These are phyloP conservation scores for Paxillus involutus DNA, from an alignment of 768 basidiomycete species.

Conservation along the genomic window DNA sequence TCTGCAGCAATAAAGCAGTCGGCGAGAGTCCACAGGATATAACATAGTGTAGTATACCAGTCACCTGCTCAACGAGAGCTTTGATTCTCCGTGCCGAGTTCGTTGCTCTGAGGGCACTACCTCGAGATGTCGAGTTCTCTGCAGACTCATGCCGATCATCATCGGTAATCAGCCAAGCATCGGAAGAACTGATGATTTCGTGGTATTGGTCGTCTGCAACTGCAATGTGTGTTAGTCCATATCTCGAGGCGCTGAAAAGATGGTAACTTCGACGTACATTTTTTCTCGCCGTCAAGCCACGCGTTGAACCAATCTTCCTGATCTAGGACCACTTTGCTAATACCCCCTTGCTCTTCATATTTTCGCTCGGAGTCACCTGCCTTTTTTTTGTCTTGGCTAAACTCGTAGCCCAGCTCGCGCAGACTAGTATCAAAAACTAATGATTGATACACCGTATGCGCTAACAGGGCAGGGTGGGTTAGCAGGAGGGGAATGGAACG, in stretches of 20 bases:
- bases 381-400: conserved; percentile 32
- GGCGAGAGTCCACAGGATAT: neutral
- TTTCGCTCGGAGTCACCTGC: conserved; percentile 13
- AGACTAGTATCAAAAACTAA: conserved; percentile 83
- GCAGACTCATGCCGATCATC: conserved; percentile 53
- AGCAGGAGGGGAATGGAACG: conserved; percentile 74
- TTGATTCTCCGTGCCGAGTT: conserved; percentile 82
- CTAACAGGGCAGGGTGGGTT: conserved; percentile 78
- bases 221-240: conserved; percentile 30
- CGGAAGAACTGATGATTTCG: conserved; percentile 72
- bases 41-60: conserved; percentile 49
- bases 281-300: conserved; percentile 88
- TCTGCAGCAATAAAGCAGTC: conserved; percentile 46
- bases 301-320: conserved; percentile 86
- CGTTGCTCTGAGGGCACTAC: conserved; percentile 62
- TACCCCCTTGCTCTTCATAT: conserved; percentile 62
- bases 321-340: conserved; percentile 80
- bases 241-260: neutral
- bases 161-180: conserved; percentile 85
- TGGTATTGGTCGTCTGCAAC: conserved; percentile 88
- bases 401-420: conserved; percentile 68
- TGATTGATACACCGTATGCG: conserved; percentile 94
- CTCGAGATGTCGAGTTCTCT: conserved; percentile 13
- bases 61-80: conserved; percentile 87
- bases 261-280: conserved; percentile 55